Base-by-base conservation (phyloP, 23 red algal species). In the Gracilaria gracilis region DNA sequence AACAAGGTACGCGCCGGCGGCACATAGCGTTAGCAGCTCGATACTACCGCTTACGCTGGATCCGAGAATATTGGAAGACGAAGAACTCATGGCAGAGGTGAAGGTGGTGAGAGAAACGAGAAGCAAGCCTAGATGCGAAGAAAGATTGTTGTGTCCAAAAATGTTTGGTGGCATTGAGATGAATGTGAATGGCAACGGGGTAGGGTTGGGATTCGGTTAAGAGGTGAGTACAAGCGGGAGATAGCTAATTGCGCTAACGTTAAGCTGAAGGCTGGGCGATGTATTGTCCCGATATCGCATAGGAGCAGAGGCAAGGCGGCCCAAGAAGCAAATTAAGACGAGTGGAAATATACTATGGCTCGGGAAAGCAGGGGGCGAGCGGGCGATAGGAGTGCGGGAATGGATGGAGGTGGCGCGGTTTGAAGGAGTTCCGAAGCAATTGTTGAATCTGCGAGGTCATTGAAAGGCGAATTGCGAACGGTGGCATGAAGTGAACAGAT, bases 11-110 rank as follows among this genome's bases (percentile, higher is more conserved):
- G 83, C 83, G 4, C 83, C 83, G 9, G 83, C 83, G 1, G 40
- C 34, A 71, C 83, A 70, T 40, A 86, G 62, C 15, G 64, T 86
- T 33, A 86, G 65, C 42, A 86, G 83, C 44, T 86, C 83, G 39
- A 86, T 28, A 55, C 83, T 86, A 17, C 83, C 83, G 65, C 83
- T 67, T 11, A 86, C 7, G 28, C 83, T 86, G 12, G 83, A 64
- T 31, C 38, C 57, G 62, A 86, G 66, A 35, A 86, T 86, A 17
- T 42, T 14, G 9, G 61, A 40, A 29, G 66, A 38, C 24, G 64
- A 25, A 21, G 83, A 31, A 34, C 33, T 86, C 13, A 44, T 24
- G 34, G 35, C 7, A 44, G 35, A 27, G 58, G 16, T n/a, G 4
- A 7, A 9, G 39, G 36, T 40, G 35, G 39, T n/a, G 3, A 17